Percentiles rank a stretch among this genome's conserved stretches.
These are phyloP conservation scores for Starmerella cellae DNA, from an alignment of 805 yeast genomes.

Conservation along the genomic window DNA sequence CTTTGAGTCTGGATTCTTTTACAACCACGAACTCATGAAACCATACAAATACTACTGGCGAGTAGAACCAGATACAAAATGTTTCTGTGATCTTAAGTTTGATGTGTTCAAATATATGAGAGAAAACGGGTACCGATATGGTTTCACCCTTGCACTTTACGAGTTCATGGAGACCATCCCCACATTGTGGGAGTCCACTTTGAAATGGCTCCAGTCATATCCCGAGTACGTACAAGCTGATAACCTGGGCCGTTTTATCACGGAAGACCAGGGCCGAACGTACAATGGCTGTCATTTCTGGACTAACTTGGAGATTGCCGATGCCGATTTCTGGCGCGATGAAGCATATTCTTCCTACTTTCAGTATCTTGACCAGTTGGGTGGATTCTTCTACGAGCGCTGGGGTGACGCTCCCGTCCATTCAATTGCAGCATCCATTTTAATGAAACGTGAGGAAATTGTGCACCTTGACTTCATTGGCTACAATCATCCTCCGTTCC, in stretches of 20 bases:
- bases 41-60: constrained; percentile 92
- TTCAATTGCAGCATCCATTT: constrained; percentile 71
- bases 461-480: constrained; percentile 94
- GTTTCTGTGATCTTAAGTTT: constrained; percentile 81
- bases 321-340: constrained; percentile 60
- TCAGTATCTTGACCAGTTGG: constrained; percentile 50
- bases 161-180: constrained; percentile 80
- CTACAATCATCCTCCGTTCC: constrained; percentile 50
- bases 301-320: constrained; percentile 89
- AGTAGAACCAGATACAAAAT: constrained; percentile 85
- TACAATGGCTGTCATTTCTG: constrained; percentile 81
- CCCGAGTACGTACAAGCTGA: constrained; percentile 45
- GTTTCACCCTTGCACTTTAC: constrained; percentile 66
- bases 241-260: constrained; percentile 54
- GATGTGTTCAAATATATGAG: constrained; percentile 89
- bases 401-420: constrained; percentile 99
- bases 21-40: constrained; percentile 58
- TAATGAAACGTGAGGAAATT: constrained; percentile 52
- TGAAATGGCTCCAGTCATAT: constrained; percentile 33
- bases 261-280: constrained; percentile 56
- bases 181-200: constrained; percentile 50
- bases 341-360: constrained; percentile 57
- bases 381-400: constrained; percentile 82
- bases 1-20: constrained; percentile 77
- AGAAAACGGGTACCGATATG: constrained; percentile 56